A percentile compares a stretch with the other conserved stretches of the same genome.
Evolutionary conservation across 257 asterid species (phyloP).

Genomic region (Capsicum pubescens): DNA sequence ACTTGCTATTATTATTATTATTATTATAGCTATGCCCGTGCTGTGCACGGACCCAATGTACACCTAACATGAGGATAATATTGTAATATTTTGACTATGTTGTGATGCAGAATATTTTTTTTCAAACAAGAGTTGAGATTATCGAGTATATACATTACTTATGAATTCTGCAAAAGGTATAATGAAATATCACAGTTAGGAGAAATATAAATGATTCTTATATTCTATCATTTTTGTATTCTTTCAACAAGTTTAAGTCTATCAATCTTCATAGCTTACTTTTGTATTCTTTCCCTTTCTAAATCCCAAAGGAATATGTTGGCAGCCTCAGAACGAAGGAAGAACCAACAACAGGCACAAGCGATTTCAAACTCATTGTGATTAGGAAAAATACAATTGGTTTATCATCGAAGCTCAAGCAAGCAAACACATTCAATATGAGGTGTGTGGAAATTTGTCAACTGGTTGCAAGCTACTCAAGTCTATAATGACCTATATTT

Average conservation of each 20-base stretch:
- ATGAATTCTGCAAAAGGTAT: too few species aligned
- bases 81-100: neutral
- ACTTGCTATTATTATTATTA: too few species aligned
- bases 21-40: too few species aligned
- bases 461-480: conserved; percentile 88
- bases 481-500: conserved; percentile 72
- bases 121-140: too few species aligned
- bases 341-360: neutral
- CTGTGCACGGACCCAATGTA: too few species aligned
- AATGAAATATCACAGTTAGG: too few species aligned
- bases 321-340: neutral
- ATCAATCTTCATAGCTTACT: neutral
- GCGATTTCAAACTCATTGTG: neutral
- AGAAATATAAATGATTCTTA: too few species aligned
- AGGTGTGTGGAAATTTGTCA: conserved; percentile 99
- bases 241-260: too few species aligned
- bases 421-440: conserved; percentile 96
- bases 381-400: neutral
- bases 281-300: neutral
- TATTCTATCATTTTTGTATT: too few species aligned
- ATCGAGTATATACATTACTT: too few species aligned
- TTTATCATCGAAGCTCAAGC: conserved; percentile 62
- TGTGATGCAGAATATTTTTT: too few species aligned
- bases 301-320: neutral
- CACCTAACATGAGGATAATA: too few species aligned